Evolutionary conservation across 495 filamentous ascomycete species (phyloP).

Genomic region (Cercophora samala): DNA sequence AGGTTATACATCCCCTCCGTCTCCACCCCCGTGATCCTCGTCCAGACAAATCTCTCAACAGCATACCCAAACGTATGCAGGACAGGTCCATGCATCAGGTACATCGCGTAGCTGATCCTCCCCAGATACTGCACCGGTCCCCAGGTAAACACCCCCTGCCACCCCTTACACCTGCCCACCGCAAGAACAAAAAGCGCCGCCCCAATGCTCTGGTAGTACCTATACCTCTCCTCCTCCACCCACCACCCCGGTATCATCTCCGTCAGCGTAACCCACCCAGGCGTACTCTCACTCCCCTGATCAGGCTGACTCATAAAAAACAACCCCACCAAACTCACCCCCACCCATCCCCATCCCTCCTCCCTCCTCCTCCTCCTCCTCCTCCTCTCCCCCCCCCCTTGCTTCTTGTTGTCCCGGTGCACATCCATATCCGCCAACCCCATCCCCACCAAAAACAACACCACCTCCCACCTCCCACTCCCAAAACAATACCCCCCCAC

Average conservation of each 20-base stretch:
- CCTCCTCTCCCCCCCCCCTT: conserved; percentile 6
- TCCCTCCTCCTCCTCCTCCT: conserved; percentile 3
- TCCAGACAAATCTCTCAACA: conserved; percentile 36
- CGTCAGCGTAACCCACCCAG: conserved; percentile 42
- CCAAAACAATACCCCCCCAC: conserved; percentile 35
- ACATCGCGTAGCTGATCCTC: conserved; percentile 50
- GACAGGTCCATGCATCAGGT: conserved; percentile 53
- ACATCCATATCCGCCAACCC: conserved; percentile 41
- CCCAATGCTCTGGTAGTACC: conserved; percentile 43
- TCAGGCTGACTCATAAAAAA: conserved; percentile 46
- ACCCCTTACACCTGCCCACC: conserved; percentile 32
- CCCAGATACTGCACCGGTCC: conserved; percentile 46
- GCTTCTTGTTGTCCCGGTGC: conserved; percentile 18
- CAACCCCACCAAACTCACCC: conserved; percentile 31
- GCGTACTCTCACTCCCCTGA: conserved; percentile 32
- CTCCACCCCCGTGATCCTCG: conserved; percentile 34
- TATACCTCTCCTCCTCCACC: conserved; percentile 35
- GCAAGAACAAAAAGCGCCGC: conserved; percentile 41
- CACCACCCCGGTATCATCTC: conserved; percentile 40
- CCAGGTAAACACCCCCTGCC: conserved; percentile 39
- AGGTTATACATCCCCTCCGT: conserved; percentile 28
- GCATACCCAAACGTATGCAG: conserved; percentile 44
- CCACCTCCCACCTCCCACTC: conserved; percentile 42
- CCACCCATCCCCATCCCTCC: conserved; percentile 14
- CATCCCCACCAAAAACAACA: conserved; percentile 43